phyloP scores from a whole-genome alignment of 116 monocot species.

The Posidonia oceanica region DNA sequence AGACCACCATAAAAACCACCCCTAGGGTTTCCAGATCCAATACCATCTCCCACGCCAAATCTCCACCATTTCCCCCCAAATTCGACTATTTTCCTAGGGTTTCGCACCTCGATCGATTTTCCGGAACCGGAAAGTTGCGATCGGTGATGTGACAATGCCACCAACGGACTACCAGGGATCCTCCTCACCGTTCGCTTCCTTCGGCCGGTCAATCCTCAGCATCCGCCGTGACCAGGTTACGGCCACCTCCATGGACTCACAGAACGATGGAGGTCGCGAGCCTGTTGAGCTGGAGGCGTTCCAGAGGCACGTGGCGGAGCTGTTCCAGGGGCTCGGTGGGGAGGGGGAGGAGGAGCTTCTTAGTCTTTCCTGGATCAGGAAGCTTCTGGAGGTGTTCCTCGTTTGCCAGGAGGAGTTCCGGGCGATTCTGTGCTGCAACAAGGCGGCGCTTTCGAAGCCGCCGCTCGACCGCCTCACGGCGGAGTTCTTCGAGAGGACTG shows the following conservation, averaged over 20 bases:
- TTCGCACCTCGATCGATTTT: no score
- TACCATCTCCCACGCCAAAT: no score
- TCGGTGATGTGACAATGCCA: slow-evolving; percentile 29
- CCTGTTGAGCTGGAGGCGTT: slow-evolving; percentile 25
- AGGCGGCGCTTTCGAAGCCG: slow-evolving; percentile 11
- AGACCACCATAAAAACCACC: no score
- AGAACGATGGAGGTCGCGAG: slow-evolving; percentile 4
- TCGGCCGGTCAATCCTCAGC: slow-evolving; percentile 56
- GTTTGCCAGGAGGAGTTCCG: slow-evolving; percentile 26
- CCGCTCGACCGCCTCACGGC: slow-evolving; percentile 33
- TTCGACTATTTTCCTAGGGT: no score
- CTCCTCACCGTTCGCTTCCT: slow-evolving; percentile 34
- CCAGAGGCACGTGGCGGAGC: slow-evolving; percentile 33
- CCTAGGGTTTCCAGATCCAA: no score
- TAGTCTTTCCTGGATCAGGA: slow-evolving; percentile 19
- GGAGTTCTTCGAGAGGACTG: slow-evolving; percentile 60
- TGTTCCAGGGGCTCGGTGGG: slow-evolving; percentile 23
- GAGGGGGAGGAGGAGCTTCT: slow-evolving; percentile 12
- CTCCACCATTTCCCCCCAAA: no score
- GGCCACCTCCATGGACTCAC: slow-evolving; percentile 9
- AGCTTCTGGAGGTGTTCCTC: slow-evolving; percentile 33
- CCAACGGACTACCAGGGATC: slow-evolving; percentile 42
- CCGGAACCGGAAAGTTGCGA: not conserved
- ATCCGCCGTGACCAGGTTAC: slow-evolving; percentile 29
- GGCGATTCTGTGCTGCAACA: slow-evolving; percentile 4